phyloP scores from a whole-genome alignment of 192 early-diverging fungal species.

The Entomortierella lignicola region DNA sequence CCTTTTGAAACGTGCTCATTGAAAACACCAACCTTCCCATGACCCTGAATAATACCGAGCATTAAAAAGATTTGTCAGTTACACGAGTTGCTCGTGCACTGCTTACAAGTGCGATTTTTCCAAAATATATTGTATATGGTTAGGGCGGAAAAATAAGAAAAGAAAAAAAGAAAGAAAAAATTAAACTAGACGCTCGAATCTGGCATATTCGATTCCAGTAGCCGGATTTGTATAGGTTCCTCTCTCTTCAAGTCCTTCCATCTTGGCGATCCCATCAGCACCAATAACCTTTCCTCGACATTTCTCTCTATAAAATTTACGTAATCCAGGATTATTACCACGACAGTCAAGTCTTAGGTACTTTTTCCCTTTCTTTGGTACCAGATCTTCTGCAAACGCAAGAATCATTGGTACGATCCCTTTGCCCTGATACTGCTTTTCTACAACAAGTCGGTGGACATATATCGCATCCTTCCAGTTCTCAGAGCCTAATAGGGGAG shows the following conservation, averaged over 20 bases:
- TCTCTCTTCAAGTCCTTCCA: conserved; percentile 25
- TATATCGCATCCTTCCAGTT: conserved; percentile 46
- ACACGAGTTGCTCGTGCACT: too few species aligned
- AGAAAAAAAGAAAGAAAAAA: too few species aligned
- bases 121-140: too few species aligned
- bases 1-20: too few species aligned
- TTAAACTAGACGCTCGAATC: conserved; percentile 35
- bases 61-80: too few species aligned
- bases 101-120: too few species aligned
- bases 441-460: conserved; percentile 45
- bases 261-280: not conserved
- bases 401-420: conserved; percentile 36
- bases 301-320: conserved; percentile 49
- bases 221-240: conserved; percentile 46
- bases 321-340: conserved; percentile 33
- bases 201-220: conserved; percentile 44
- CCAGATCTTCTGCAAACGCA: conserved; percentile 27
- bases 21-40: too few species aligned
- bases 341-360: conserved; percentile 41
- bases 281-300: conserved; percentile 18
- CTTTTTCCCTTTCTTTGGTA: conserved; percentile 4
- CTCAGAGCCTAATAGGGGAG: conserved; percentile 14
- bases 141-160: conserved; percentile 8
- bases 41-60: too few species aligned
- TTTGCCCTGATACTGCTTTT: conserved; percentile 28